These are phyloP conservation scores for Pleurotus citrinopileatus DNA, from an alignment of 768 basidiomycete species.

Conservation along the genomic window DNA sequence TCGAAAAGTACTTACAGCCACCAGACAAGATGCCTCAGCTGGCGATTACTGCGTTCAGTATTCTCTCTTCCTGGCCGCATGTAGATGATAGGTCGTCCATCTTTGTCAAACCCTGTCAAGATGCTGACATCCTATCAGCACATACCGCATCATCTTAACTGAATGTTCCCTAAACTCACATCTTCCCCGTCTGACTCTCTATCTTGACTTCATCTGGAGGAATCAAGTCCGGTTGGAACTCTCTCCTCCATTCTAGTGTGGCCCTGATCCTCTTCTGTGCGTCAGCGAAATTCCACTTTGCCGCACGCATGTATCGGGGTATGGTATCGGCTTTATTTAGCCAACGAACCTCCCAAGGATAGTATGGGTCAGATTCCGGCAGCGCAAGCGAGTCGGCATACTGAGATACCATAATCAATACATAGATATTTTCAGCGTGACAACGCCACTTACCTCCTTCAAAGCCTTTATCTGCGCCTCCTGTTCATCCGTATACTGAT, in stretches of 20 bases:
- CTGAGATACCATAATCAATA: constrained; percentile 32
- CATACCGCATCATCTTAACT: too few relatives aligned
- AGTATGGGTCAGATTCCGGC: constrained; percentile 66
- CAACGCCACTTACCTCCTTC: constrained; percentile 46
- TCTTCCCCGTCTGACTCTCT: constrained; percentile 85
- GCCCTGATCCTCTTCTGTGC: constrained; percentile 75
- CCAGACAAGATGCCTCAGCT: constrained; percentile 85
- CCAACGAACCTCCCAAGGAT: constrained; percentile 79
- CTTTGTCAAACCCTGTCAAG: constrained; percentile 80
- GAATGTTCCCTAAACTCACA: too few relatives aligned
- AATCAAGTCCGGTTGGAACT: constrained; percentile 84
- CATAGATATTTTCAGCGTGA: background rate
- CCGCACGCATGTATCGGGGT: constrained; percentile 78
- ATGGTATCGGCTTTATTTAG: constrained; percentile 64
- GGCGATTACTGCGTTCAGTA: constrained; percentile 72
- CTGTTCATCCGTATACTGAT: constrained; percentile 66
- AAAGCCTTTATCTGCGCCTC: constrained; percentile 54
- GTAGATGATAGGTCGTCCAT: constrained; percentile 85
- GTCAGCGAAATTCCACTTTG: constrained; percentile 80
- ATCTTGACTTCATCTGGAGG: constrained; percentile 75
- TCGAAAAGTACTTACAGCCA: constrained; percentile 60
- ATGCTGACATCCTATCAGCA: too few relatives aligned
- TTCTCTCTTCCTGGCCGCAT: constrained; percentile 89
- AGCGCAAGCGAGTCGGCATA: constrained; percentile 65
- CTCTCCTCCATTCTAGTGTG: constrained; percentile 82